These are phyloP conservation scores for Ophidiomyces ophidiicola DNA, from an alignment of 2,329 filamentous ascomycete genomes.

Conservation along the genomic window DNA sequence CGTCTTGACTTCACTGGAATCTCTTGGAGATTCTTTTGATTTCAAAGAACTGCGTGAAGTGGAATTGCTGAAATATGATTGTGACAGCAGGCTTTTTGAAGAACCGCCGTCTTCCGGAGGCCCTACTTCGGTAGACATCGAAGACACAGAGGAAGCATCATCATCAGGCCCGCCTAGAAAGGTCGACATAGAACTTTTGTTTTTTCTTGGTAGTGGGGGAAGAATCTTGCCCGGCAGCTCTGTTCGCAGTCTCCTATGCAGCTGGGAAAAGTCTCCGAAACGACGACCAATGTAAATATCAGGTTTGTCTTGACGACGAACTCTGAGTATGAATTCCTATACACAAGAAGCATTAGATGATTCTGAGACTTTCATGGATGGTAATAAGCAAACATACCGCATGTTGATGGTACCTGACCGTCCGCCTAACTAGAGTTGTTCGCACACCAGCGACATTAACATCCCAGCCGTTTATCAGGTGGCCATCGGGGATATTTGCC, in stretches of 20 bases:
- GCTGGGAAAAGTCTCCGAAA: conserved; percentile 73
- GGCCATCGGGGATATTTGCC: conserved; percentile 76
- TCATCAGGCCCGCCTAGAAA: conserved; percentile 51
- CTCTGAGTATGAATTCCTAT: conserved; percentile 77
- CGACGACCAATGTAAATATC: conserved; percentile 72
- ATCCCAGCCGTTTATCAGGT: conserved; percentile 92
- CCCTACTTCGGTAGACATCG: conserved; percentile 57
- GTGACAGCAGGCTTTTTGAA: conserved; percentile 23
- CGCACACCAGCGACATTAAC: conserved; percentile 87
- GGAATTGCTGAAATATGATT: conserved; percentile 3
- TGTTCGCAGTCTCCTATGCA: conserved; percentile 66
- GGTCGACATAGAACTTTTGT: conserved; percentile 60
- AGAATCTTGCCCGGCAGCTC: conserved; percentile 87
- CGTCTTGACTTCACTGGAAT: conserved; percentile 33
- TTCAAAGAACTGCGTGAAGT: conserved; percentile 21
- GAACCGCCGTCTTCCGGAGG: conserved; percentile 30
- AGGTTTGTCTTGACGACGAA: conserved; percentile 62
- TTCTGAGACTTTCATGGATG: background rate
- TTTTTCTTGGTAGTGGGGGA: conserved; percentile 79
- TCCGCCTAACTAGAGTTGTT: conserved; percentile 67
- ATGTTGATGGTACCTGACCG: conserved; percentile 80
- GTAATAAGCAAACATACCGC: conserved; percentile 49
- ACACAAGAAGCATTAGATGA: background rate
- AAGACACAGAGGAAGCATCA: conserved; percentile 69
- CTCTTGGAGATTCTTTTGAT: conserved; percentile 19